These are phyloP conservation scores for Cantharellus anzutake DNA, from an alignment of 768 basidiomycete genomes.

Conservation along the genomic window DNA sequence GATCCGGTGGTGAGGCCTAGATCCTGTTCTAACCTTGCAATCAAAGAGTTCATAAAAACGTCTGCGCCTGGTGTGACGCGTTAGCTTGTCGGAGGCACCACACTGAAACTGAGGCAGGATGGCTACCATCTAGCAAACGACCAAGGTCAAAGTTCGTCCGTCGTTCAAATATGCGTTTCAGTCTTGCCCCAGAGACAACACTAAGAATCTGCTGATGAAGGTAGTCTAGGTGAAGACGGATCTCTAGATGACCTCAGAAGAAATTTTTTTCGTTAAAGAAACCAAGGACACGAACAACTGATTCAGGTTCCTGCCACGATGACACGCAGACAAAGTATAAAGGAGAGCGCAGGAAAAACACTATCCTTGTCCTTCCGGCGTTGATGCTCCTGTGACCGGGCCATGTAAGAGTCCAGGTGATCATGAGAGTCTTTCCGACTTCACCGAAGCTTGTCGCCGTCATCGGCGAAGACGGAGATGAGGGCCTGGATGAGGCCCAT, in stretches of 20 bases:
- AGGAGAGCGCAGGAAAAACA: constrained; percentile 71
- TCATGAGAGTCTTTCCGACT: neutral
- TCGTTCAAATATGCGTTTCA: constrained; percentile 70
- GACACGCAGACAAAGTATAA: constrained; percentile 85
- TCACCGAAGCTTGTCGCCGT: constrained; percentile 46
- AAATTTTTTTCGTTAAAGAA: neutral
- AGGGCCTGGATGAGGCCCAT: constrained; percentile 92
- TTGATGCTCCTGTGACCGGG: constrained; percentile 44
- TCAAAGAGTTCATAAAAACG: constrained; percentile 52
- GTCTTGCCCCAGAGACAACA: constrained; percentile 68
- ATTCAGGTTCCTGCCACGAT: constrained; percentile 91
- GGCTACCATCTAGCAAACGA: constrained; percentile 43
- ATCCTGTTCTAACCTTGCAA: constrained; percentile 54
- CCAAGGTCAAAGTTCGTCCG: constrained; percentile 84
- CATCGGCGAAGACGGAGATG: constrained; percentile 88
- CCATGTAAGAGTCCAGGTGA: constrained; percentile 12
- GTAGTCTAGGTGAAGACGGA: constrained; percentile 85
- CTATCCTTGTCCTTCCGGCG: constrained; percentile 63
- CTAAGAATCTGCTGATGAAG: constrained; percentile 85
- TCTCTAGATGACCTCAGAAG: constrained; percentile 35
- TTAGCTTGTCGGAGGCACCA: neutral
- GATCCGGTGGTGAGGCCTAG: constrained; percentile 68
- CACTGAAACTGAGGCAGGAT: neutral
- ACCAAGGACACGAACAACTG: constrained; percentile 44
- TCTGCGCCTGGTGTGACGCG: constrained; percentile 45